Conservation (phyloP, 305 asterid genomes). For the Solanum hybrid region DNA sequence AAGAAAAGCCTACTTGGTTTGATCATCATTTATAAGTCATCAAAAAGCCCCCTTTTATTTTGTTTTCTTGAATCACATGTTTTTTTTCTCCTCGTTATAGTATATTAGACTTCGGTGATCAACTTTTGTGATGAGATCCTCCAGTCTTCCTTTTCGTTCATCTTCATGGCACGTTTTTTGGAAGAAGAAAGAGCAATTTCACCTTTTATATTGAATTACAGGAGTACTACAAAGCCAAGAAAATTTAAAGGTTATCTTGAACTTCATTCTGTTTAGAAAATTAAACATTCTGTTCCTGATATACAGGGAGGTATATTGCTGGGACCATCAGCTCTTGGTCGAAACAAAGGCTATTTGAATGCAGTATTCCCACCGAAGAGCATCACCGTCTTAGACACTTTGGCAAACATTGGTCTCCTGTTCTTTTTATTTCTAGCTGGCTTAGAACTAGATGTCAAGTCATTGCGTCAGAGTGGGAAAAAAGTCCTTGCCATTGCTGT, state of each 20-base stretch:
- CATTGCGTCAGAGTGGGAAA: conserved; percentile 19
- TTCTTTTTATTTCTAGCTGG: conserved; percentile 29
- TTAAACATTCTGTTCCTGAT: not conserved
- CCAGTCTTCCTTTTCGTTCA: not conserved
- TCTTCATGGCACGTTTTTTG: not conserved
- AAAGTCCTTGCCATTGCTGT: conserved; percentile 19
- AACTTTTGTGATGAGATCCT: not conserved
- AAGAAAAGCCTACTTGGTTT: not conserved
- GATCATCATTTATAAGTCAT: not conserved
- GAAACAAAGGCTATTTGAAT: conserved; percentile 14
- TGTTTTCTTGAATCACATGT: not conserved
- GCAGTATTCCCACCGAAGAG: conserved; percentile 17
- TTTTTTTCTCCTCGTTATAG: not conserved
- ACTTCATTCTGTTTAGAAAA: not conserved
- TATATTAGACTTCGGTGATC: not conserved
- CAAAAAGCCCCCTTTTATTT: not conserved
- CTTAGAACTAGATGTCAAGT: conserved; percentile 19
- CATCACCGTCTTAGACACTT: conserved; percentile 23
- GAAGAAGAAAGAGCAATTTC: not conserved
- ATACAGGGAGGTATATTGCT: conserved; percentile 24
- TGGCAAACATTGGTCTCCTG: conserved; percentile 25
- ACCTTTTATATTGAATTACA: not conserved
- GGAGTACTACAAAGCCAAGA: not conserved
- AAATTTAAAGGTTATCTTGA: not conserved
- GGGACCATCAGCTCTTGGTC: conserved; percentile 29